These are phyloP conservation scores for Ampelocalamus luodianensis DNA, from an alignment of 176 grass and related monocot genomes.

Conservation along the genomic window DNA sequence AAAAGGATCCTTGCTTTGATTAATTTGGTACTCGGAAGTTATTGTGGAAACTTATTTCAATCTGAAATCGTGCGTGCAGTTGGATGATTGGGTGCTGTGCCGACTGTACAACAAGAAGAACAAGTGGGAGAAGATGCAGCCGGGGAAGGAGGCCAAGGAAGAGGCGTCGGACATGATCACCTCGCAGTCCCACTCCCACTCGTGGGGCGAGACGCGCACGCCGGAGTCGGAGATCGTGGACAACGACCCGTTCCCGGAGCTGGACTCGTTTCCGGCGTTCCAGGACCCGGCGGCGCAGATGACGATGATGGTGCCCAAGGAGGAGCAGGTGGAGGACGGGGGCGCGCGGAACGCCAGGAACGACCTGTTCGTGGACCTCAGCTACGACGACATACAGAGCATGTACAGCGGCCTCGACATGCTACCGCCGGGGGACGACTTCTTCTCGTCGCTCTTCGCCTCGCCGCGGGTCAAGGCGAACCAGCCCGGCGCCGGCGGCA, in stretches of 20 bases:
- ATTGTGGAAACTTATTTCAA: background rate
- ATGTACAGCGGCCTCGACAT: constrained; percentile 62
- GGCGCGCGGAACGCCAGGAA: constrained; percentile 5
- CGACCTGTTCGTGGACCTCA: constrained; percentile 61
- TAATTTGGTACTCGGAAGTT: background rate
- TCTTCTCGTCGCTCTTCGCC: constrained; percentile 56
- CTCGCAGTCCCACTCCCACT: constrained; percentile 55
- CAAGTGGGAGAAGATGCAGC: constrained; percentile 78
- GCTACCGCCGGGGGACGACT: constrained; percentile 51
- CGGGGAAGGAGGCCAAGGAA: constrained; percentile 44
- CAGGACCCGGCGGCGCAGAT: constrained; percentile 37
- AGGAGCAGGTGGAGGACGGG: constrained; percentile 39
- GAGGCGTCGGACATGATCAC: constrained; percentile 51
- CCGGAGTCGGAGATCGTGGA: constrained; percentile 67
- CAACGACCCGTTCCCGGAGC: constrained; percentile 58
- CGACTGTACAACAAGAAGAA: constrained; percentile 92
- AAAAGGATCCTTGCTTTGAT: background rate
- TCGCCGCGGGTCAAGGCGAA: constrained; percentile 38
- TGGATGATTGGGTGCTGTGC: constrained; percentile 92
- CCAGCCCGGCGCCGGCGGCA: constrained; percentile 30
- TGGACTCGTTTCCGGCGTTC: constrained; percentile 49
- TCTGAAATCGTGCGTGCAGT: constrained; percentile 36
- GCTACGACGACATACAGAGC: constrained; percentile 67
- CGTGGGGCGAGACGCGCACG: constrained; percentile 68
- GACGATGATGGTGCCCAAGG: constrained; percentile 56